A percentile compares a stretch with the other conserved stretches of the same genome.
These are phyloP conservation scores for Stylonectria norvegica DNA, from an alignment of 2,329 filamentous ascomycete genomes.

Conservation along the genomic window DNA sequence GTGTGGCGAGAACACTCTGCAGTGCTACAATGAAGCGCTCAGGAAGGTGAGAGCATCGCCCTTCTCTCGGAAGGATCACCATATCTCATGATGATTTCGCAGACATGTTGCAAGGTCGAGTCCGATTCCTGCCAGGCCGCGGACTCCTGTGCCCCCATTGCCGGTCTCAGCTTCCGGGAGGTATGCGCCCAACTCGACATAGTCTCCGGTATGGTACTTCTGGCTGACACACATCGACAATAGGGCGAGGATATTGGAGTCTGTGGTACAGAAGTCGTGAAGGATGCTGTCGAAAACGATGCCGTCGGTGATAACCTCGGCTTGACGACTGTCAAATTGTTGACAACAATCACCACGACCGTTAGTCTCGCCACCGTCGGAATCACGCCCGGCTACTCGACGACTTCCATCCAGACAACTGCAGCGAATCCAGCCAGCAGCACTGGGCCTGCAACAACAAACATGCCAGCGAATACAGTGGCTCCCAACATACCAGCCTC, in stretches of 20 bases:
- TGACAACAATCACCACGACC: slow-evolving; percentile 2
- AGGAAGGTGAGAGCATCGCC: background rate
- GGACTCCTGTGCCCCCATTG: no score
- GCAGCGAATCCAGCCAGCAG: no score
- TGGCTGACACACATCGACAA: no score
- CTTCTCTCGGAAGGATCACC: background rate
- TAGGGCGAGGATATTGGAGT: no score
- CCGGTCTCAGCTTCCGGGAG: no score
- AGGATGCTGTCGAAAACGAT: background rate
- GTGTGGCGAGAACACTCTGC: background rate
- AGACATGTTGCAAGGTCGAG: background rate
- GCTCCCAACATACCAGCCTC: background rate
- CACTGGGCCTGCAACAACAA: no score
- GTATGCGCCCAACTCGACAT: no score
- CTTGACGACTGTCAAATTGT: slow-evolving; percentile 4
- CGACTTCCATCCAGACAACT: background rate
- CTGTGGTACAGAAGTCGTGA: no score
- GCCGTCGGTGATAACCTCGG: background rate
- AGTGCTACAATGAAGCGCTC: background rate
- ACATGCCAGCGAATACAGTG: background rate
- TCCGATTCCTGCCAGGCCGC: background rate
- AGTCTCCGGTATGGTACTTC: no score
- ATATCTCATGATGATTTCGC: background rate
- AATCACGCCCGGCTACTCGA: background rate
- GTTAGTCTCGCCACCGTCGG: background rate